These are phyloP conservation scores for Erythrophleum fordii DNA, from an alignment of 306 rosid species.

Conservation along the genomic window DNA sequence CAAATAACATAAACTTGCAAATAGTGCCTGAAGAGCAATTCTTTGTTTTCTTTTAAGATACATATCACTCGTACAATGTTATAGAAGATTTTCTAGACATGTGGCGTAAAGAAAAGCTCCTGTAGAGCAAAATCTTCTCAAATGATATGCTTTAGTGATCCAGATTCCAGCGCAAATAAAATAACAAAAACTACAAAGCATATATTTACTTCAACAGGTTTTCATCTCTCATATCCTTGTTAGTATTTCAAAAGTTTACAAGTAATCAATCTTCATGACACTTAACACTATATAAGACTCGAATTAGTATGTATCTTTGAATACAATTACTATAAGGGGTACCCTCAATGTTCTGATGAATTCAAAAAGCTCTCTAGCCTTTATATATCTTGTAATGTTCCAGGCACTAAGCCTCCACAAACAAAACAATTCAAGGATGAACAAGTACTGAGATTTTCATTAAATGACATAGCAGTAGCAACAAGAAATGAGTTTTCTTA, in stretches of 20 bases:
- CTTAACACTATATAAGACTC: neutral
- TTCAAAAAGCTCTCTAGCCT: too few relatives aligned
- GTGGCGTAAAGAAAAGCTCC: neutral
- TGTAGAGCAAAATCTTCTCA: neutral
- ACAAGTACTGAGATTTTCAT: slow-evolving; percentile 19
- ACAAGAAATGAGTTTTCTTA: slow-evolving; percentile 16
- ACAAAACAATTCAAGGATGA: slow-evolving; percentile 18
- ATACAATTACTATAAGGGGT: too few relatives aligned
- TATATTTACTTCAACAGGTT: neutral
- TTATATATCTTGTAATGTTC: too few relatives aligned
- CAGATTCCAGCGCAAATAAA: neutral
- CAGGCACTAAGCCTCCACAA: slow-evolving; percentile 33
- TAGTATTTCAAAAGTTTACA: neutral
- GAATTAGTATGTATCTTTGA: neutral
- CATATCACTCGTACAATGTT: neutral
- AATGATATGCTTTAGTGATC: neutral
- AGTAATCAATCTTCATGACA: neutral
- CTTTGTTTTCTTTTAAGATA: neutral
- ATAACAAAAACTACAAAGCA: neutral
- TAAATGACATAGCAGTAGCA: slow-evolving; percentile 25
- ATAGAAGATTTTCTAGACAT: neutral
- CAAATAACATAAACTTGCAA: slow-evolving; percentile 13
- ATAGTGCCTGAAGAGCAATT: neutral
- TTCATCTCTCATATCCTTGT: neutral
- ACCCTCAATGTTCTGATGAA: too few relatives aligned